These are phyloP conservation scores for Dichotomopilus funicola DNA, from an alignment of 2,329 filamentous ascomycete genomes.

Conservation along the genomic window DNA sequence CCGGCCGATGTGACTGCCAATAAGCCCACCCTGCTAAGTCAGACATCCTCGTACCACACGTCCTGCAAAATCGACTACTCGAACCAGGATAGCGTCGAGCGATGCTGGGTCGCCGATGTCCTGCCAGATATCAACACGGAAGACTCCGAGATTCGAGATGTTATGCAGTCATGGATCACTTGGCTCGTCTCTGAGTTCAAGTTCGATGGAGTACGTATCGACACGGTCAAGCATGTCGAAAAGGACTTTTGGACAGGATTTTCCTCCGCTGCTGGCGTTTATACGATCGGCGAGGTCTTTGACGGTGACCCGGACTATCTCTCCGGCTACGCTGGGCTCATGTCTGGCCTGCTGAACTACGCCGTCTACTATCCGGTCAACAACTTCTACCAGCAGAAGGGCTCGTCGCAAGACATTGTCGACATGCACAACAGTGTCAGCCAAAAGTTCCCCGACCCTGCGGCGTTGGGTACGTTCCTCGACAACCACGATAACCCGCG, in stretches of 20 bases:
- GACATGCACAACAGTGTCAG: not conserved
- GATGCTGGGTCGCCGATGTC: not conserved
- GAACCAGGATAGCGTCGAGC: not conserved
- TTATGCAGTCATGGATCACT: not conserved
- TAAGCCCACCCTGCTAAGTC: not conserved
- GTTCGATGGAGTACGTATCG: not conserved
- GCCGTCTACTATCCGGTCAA: not conserved
- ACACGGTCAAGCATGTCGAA: not conserved
- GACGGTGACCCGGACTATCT: not conserved
- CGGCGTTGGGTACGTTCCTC: not conserved
- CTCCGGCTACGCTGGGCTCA: not conserved
- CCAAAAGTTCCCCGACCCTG: not conserved
- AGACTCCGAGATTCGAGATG: not conserved
- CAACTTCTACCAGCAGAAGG: not conserved
- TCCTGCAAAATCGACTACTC: not conserved
- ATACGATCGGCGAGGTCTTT: not conserved
- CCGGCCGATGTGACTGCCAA: not conserved
- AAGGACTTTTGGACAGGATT: not conserved
- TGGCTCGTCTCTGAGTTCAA: not conserved
- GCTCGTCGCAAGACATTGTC: not conserved
- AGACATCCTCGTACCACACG: not conserved
- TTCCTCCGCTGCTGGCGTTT: not conserved
- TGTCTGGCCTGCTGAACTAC: not conserved
- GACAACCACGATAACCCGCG: not conserved
- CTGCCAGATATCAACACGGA: not conserved